phyloP scores from a whole-genome alignment of 495 filamentous ascomycete species.

The Xanthoparmelia taractica region DNA sequence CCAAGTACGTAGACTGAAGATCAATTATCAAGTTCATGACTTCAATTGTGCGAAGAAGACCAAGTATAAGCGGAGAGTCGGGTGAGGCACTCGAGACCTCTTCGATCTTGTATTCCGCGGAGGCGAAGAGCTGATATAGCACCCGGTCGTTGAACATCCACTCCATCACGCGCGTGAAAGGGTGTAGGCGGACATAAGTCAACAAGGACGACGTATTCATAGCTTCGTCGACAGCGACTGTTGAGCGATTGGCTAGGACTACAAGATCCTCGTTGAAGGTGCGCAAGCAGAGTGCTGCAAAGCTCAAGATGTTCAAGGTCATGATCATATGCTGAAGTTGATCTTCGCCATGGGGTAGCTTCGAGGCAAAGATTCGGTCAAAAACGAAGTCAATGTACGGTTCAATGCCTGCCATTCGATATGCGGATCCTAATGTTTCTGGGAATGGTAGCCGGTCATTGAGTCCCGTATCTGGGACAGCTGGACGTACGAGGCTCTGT shows the following conservation, averaged over 20 bases:
- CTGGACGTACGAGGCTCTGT: constrained; percentile 56
- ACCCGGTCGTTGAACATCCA: constrained; percentile 95
- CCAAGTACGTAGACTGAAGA: constrained; percentile 83
- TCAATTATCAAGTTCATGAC: constrained; percentile 73
- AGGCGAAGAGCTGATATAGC: constrained; percentile 64
- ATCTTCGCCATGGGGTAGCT: constrained; percentile 52
- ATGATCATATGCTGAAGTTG: constrained; percentile 58
- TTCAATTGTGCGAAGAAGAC: constrained; percentile 65
- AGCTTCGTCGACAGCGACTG: constrained; percentile 60
- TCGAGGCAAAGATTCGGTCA: constrained; percentile 60
- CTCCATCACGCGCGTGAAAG: constrained; percentile 88
- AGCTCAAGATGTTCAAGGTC: constrained; percentile 68
- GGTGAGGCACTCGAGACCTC: constrained; percentile 57
- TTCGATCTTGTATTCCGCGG: constrained; percentile 61
- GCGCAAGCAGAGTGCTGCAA: constrained; percentile 62
- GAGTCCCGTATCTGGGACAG: constrained; percentile 47
- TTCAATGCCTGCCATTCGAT: constrained; percentile 79
- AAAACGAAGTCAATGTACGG: constrained; percentile 85
- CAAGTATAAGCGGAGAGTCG: constrained; percentile 67
- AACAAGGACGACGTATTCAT: constrained; percentile 63
- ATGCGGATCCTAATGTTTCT: constrained; percentile 70
- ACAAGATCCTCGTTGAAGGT: constrained; percentile 92
- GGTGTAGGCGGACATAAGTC: constrained; percentile 76
- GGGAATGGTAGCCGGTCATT: constrained; percentile 78
- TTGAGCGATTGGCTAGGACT: constrained; percentile 66